phyloP scores from a whole-genome alignment of 192 early-diverging fungal species.

The Dissophora globulifera region DNA sequence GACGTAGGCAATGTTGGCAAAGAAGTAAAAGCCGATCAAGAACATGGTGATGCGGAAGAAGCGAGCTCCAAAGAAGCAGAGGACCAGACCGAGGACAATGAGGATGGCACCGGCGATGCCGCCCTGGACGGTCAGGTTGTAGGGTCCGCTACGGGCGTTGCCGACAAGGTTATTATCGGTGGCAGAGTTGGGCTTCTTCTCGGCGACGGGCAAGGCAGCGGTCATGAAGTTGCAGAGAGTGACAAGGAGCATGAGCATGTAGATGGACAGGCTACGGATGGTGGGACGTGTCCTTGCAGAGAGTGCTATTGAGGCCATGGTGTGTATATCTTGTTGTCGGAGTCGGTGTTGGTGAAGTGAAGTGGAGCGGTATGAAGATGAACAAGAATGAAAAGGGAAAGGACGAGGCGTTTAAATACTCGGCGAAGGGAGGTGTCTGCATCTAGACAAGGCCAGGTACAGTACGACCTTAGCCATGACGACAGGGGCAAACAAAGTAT shows the following conservation, averaged over 20 bases:
- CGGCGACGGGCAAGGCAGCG: neutral
- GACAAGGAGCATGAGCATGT: slow-evolving; percentile 13
- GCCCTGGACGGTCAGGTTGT: slow-evolving; percentile 47
- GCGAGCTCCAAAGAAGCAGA: slow-evolving; percentile 40
- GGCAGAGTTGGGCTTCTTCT: neutral
- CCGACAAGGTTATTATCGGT: too few species aligned
- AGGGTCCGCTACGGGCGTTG: slow-evolving; percentile 26
- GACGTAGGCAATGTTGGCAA: slow-evolving; percentile 52
- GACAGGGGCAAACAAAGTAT: too few species aligned
- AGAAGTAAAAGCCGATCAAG: slow-evolving; percentile 52
- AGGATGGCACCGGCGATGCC: slow-evolving; percentile 48
- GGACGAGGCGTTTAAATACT: too few species aligned
- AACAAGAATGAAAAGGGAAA: too few species aligned
- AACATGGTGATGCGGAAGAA: slow-evolving; percentile 30
- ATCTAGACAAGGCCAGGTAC: too few species aligned
- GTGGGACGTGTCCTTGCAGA: slow-evolving; percentile 1
- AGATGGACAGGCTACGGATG: slow-evolving; percentile 7
- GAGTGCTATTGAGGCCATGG: slow-evolving; percentile 3
- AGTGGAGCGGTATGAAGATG: too few species aligned
- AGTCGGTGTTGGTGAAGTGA: neutral
- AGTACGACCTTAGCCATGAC: too few species aligned
- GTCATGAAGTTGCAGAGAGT: slow-evolving; percentile 7
- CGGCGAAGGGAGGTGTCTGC: too few species aligned
- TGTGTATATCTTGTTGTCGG: neutral
- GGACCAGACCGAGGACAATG: slow-evolving; percentile 36